Evolutionary conservation across 441 rosid species (phyloP).

Genomic region (Gossypium laxum): DNA sequence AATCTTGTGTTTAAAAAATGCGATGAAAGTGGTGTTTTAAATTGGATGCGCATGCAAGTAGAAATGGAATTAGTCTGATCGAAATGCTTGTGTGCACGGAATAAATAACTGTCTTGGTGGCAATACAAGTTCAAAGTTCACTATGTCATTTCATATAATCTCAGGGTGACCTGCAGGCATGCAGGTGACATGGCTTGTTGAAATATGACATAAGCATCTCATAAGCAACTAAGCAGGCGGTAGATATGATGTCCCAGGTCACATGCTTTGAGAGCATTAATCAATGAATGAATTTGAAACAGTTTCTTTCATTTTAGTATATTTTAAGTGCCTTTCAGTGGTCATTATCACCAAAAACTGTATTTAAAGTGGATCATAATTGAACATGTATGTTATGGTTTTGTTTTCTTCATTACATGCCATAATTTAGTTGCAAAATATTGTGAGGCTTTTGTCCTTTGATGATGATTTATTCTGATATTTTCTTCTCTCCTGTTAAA

Average conservation of each 20-base stretch:
- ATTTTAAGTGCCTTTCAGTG: background rate
- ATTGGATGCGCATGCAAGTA: background rate
- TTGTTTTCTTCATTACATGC: background rate
- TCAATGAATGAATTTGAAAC: background rate
- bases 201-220: background rate
- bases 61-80: background rate
- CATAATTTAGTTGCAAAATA: background rate
- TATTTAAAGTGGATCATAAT: background rate
- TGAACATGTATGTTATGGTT: background rate
- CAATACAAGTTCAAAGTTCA: slow-evolving; percentile 3
- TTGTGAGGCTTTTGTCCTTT: background rate
- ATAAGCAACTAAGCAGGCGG: background rate
- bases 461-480: background rate
- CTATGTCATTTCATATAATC: background rate
- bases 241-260: background rate
- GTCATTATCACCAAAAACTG: background rate
- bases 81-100: background rate
- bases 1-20: background rate
- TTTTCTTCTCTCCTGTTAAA: background rate
- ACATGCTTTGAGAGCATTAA: background rate
- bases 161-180: background rate
- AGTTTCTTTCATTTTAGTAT: background rate
- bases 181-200: background rate
- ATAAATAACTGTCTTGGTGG: slow-evolving; percentile 1
- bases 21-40: background rate